Base-by-base conservation (phyloP, 805 yeast genomes). In the Ogataea nakhonphanomensis region DNA sequence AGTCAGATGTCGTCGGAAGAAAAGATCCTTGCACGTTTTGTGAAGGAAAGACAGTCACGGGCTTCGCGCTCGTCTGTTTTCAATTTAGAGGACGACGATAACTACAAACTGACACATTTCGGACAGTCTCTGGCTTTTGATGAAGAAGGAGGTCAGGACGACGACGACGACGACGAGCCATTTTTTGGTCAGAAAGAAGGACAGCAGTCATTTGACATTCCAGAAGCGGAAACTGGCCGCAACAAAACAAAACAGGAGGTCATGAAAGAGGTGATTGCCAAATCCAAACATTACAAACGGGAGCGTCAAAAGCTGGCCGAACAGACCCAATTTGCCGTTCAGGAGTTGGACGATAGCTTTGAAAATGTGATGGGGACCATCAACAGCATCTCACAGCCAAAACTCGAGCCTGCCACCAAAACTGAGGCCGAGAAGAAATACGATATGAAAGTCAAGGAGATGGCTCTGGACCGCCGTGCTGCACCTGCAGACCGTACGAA, bases 11-110 rank as follows among this genome's bases (percentile, higher is more conserved):
- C 83, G n/a, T 80, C 80, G 9, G 98, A 93, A 62, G 96, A 93
- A 51, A 87, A 84, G 62, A 89, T 89, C 96, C 75, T 93, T 65
- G 96, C 84, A 58, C 80, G 99, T 67, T 93, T 88, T 68, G 86
- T 96, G 4, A 78, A 82, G 41, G 98, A 91, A 67, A 74, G 85
- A 58, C 95, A 88, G 60, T 55, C 73, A 12, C 74, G 74, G 44
- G 59, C 74, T 2, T 66, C 77, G n/a, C 80, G 73, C 50, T 67
- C 71, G 30, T 76, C 79, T 23, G 55, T 85, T 46, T 91, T 78
- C 54, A 83, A 85, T 56, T 75, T 90, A 37, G 91, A 86, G 22
- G 93, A 84, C 49, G 80, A 75, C 37, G 78, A 74, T 15, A 59
- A 50, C n/a, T 78, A 68, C 39, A 69, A 70, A 0, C 73, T 91